These are phyloP conservation scores for Diaporthe amygdali DNA, from an alignment of 2,329 filamentous ascomycete genomes.

Conservation along the genomic window DNA sequence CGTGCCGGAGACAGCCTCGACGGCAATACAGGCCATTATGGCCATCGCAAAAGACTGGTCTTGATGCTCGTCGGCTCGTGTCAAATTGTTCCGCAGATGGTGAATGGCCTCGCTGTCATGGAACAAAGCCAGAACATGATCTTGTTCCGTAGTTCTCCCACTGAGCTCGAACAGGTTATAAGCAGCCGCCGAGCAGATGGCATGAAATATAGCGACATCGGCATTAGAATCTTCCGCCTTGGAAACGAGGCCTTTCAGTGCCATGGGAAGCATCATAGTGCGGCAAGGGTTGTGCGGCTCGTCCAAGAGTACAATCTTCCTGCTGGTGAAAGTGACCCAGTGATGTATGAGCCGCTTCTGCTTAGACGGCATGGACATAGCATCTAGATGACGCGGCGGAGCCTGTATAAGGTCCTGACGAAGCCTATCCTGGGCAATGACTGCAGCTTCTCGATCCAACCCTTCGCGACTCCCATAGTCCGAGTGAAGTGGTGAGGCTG, in stretches of 20 bases:
- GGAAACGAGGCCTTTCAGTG: slow-evolving; percentile 29
- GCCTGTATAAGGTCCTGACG: neutral
- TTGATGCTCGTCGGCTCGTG: slow-evolving; percentile 28
- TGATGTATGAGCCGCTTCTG: slow-evolving; percentile 34
- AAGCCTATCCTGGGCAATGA: slow-evolving; percentile 19
- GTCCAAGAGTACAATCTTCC: slow-evolving; percentile 32
- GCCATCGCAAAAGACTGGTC: slow-evolving; percentile 46
- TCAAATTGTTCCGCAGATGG: slow-evolving; percentile 30
- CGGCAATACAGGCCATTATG: slow-evolving; percentile 41
- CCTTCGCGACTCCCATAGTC: neutral
- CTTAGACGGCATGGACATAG: slow-evolving; percentile 18
- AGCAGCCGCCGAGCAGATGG: slow-evolving; percentile 43
- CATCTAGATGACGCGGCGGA: slow-evolving; percentile 28
- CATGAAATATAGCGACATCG: slow-evolving; percentile 32
- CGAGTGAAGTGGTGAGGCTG: neutral
- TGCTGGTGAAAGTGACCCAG: slow-evolving; percentile 33
- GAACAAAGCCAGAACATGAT: slow-evolving; percentile 28
- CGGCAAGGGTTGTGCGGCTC: slow-evolving; percentile 33
- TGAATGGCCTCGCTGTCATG: slow-evolving; percentile 32
- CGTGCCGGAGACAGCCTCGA: slow-evolving; percentile 33
- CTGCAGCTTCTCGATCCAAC: neutral
- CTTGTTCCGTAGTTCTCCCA: slow-evolving; percentile 19
- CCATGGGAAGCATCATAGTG: slow-evolving; percentile 34
- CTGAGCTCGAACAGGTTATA: slow-evolving; percentile 47
- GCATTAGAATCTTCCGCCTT: slow-evolving; percentile 27